A percentile compares a stretch with the other conserved stretches of the same genome.
Conservation (phyloP, 1,284 basidiomycete genomes). For the Porodaedalea pini region DNA sequence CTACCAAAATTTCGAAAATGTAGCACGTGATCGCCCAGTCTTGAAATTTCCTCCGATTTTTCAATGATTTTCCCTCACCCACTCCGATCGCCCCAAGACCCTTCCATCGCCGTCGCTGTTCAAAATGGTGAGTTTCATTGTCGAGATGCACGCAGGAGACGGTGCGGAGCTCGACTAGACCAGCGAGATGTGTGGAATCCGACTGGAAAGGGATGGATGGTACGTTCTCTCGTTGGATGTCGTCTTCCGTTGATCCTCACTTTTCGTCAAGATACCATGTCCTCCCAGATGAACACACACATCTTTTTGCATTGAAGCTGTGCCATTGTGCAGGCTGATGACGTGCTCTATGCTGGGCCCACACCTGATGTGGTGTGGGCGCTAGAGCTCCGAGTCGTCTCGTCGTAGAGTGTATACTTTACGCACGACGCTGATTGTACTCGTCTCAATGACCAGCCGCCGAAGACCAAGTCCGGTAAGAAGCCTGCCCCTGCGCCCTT, state of each 20-base stretch:
- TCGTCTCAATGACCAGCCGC: slow-evolving; percentile 90
- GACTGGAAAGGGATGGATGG: slow-evolving; percentile 49
- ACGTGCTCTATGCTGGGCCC: slow-evolving; percentile 44
- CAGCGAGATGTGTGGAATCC: slow-evolving; percentile 11
- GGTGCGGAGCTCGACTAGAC: slow-evolving; percentile 15
- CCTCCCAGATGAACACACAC: slow-evolving; percentile 29
- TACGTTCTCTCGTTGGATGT: slow-evolving; percentile 43
- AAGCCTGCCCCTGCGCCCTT: slow-evolving; percentile 77
- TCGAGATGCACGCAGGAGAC: slow-evolving; percentile 1
- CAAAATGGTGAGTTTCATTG: slow-evolving; percentile 17
- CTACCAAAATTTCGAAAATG: neutral
- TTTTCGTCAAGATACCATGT: slow-evolving; percentile 15
- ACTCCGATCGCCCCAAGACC: slow-evolving; percentile 5
- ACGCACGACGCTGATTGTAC: slow-evolving; percentile 48
- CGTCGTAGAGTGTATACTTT: slow-evolving; percentile 27
- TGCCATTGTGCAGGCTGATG: slow-evolving; percentile 27
- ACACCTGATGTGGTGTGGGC: slow-evolving; percentile 29
- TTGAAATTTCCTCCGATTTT: neutral
- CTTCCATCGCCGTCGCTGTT: neutral
- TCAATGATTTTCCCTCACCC: neutral
- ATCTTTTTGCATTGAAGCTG: slow-evolving; percentile 30
- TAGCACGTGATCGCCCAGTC: neutral
- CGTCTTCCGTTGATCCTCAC: slow-evolving; percentile 23
- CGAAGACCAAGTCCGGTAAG: slow-evolving; percentile 68
- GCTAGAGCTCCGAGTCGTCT: slow-evolving; percentile 72